Base-by-base conservation (phyloP, 192 early-diverging fungal genomes). In the Cladochytrium replicatum region DNA sequence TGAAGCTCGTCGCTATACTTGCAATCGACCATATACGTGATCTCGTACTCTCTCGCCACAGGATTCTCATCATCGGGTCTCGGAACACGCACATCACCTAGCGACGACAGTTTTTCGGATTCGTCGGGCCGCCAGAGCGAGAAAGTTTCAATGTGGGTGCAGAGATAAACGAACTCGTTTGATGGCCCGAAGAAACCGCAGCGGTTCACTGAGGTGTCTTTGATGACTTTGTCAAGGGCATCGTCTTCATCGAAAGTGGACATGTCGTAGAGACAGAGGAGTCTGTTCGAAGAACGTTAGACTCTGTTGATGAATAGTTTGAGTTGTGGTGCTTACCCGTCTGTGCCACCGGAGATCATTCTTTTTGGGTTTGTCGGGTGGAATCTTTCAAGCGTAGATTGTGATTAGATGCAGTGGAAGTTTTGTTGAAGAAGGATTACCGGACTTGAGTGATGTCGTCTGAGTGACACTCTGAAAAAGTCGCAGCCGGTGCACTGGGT, bases 81-180 rank as follows among this genome's bases (percentile, higher is more conserved):
- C 11, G 13, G 34, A 17, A 11, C 62, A 41, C 92, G 71, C 40
- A 93, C 77, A 63, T 98, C 91, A 27, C 91, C 90, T 67, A 86
- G 93, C 6, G 37, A 42, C 19, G 41, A 61, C 15, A 72, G 49
- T 25, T 48, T 32, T 22, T 77, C 52, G 9, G 42, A 25, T 19
- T 80, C 72, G n/a, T 73, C 41, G 25, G 64, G 60, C 15, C 63
- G 83, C 72, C 85, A 89, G 21, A 96, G 53, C 31, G 85, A 81
- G 22, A 95, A 77, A 0, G 93, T 95, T 59, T 98, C 91, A 53
- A 89, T 82, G 55, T 97, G 92, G 25, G 83, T 93, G 8, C 87
- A 61, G 32, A 75, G 78, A 52, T 88, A 98, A 4, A 96, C 47
- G 62, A 88, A 95, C 67, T 96, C 89, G n/a, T 73, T 70, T 6